Evolutionary conservation across 225 moss, liverwort and hornwort genomes (phyloP).

Genomic region (Neckera pumila): DNA sequence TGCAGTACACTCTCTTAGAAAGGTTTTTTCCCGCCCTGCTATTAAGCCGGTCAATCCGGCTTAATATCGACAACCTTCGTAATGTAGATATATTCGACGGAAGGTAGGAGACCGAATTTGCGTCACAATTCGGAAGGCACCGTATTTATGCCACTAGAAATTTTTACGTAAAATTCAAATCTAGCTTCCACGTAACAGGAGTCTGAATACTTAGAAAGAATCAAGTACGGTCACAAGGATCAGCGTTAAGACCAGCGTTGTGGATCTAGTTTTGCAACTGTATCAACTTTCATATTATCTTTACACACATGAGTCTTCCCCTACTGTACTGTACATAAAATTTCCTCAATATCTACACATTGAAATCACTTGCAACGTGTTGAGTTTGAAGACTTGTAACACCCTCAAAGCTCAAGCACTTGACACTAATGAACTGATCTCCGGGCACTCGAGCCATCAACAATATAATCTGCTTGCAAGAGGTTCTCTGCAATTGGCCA

Average conservation of each 20-base stretch:
- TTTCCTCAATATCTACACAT: background rate
- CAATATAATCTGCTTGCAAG: conserved; percentile 21
- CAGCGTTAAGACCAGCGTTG: background rate
- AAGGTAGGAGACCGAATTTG: background rate
- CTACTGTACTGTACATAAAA: background rate
- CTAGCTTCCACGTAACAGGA: background rate
- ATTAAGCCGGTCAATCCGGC: too few relatives aligned
- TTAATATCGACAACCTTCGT: background rate
- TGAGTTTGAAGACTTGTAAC: background rate
- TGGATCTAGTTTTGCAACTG: background rate
- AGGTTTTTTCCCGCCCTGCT: background rate
- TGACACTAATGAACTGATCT: background rate
- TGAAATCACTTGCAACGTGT: background rate
- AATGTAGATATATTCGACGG: too few relatives aligned
- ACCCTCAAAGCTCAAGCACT: background rate
- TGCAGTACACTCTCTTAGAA: background rate
- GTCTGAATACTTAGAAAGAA: background rate
- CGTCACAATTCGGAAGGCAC: background rate
- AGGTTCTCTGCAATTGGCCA: conserved; percentile 20
- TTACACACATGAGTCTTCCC: background rate
- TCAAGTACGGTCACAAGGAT: background rate
- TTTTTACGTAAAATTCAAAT: background rate
- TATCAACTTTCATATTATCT: background rate
- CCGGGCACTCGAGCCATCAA: conserved; percentile 1
- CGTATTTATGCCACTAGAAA: background rate